Evolutionary conservation across 352 stramenopile species (phyloP), one percentile per base, ranked within the genome.

Genomic region (Globisporangium spiculum): DNA sequence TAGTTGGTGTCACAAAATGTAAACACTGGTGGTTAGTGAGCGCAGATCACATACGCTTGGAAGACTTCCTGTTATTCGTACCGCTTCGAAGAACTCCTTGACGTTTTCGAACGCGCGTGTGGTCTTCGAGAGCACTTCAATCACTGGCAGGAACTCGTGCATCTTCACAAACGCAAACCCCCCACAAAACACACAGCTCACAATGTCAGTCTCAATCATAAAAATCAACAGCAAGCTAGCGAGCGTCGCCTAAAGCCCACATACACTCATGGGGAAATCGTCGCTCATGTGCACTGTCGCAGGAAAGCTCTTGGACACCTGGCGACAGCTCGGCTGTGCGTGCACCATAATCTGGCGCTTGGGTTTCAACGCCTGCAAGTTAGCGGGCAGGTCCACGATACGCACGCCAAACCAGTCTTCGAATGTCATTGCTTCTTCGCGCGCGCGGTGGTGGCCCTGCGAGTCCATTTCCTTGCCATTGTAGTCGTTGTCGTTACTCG

Each of bases 41-140:
- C 16, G 3, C 16, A 50, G 41, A 50, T 50, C 41, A 9, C 16
- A 22, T 9, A 3, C 16, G 16, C 5, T 22, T 50, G 16, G 18
- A 50, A 50, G 5, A 50, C 5, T 6, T 52, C 18, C 6, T 52
- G 16, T 12, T 52, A 20, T 52, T 52, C 78, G 48, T 73, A 91
- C 83, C 70, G 78, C 74, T 20, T 73, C 77, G 36, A 91, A 89
- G 36, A 91, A 89, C 24, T 83, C 70, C 44, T 85, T 74, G 4
- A 89, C 71, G 60, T 79, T 88, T 57, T 90, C 81, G 65, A 91
- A 90, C 0, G 76, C 72, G 41, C 75, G 85, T 16, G 80, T 89
- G 10, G 83, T 90, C 68, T 88, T 90, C 20, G 83, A 88, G 0
- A 90, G 71, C 50, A 91, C 80, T 74, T 91, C 79, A 8, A 90